Evolutionary conservation across 768 basidiomycete species (phyloP), one percentile per base, ranked within the genome.

Genomic region (Tylopilus sp.): DNA sequence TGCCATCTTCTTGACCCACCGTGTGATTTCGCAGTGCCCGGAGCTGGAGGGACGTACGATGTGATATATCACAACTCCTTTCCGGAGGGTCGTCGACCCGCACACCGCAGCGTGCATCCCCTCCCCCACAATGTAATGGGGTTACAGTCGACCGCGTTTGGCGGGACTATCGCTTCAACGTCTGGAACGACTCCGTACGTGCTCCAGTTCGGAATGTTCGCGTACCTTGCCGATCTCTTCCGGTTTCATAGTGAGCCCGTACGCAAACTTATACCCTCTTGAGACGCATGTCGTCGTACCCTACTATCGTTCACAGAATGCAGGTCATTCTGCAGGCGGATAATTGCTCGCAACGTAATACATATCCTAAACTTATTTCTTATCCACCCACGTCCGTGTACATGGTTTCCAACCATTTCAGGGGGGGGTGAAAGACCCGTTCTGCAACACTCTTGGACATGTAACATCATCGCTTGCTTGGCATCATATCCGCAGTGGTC

Each of bases 131-230:
- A 26, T 73, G 72, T 50, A 77, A 74, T 50, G 85, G 85, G 17
- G 74, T 87, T 60, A 79, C 76, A 3, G 82, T 87, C 45, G 84
- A 87, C 65, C 81, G 78, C 53, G 71, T 83, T 50, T 87, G 85
- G 83, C 75, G 80, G 57, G 85, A 87, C 62, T 76, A 83, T 68
- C 79, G 81, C 50, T 81, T 83, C 63, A 82, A 74, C 60, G 74
- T 85, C 58, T 85, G 83, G 83, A 76, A 76, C 54, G 80, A 83
- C 48, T 68, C 76, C 56, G 76, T 71, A 52, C 44, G 63, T 66
- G 11, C 25, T 41, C 10, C 34, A 5, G 12, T 21, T 2, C 40
- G 4, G 1, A 16, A 10, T 7, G 3, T 9, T 19, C 24, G n/a
- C 36, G 4, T n/a, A 13, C 16, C 55, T 64, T 21, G 58, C 41